phyloP scores from a whole-genome alignment of 805 yeast species.

The Lachancea kluyveri region DNA sequence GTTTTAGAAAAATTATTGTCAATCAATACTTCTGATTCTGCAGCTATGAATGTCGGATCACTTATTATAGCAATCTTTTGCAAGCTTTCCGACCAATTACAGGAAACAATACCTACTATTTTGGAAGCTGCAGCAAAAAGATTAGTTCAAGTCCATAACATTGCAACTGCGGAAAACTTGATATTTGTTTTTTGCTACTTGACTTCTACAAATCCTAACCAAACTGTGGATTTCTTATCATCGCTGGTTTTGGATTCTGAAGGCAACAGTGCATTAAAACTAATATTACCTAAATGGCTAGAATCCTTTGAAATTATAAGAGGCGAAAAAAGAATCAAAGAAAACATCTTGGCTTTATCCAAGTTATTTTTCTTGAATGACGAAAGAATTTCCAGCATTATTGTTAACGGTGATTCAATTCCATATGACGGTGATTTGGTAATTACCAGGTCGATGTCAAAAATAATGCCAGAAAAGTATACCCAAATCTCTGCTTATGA shows the following conservation, averaged over 20 bases:
- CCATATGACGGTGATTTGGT: conserved; percentile 58
- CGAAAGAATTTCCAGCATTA: conserved; percentile 40
- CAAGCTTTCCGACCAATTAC: conserved; percentile 39
- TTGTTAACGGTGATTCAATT: conserved; percentile 73
- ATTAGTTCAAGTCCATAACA: conserved; percentile 57
- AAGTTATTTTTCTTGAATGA: conserved; percentile 58
- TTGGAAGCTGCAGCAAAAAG: conserved; percentile 67
- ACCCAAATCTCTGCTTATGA: conserved; percentile 61
- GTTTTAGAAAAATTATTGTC: conserved; percentile 63
- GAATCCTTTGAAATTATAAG: conserved; percentile 72
- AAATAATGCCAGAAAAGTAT: conserved; percentile 52
- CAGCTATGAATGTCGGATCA: conserved; percentile 70
- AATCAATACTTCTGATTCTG: conserved; percentile 69
- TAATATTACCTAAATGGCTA: conserved; percentile 76
- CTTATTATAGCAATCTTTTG: conserved; percentile 56
- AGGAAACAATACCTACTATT: conserved; percentile 42
- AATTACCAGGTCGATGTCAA: conserved; percentile 80
- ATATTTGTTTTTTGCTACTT: conserved; percentile 70
- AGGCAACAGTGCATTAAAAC: conserved; percentile 38
- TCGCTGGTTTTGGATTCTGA: conserved; percentile 31
- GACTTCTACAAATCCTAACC: conserved; percentile 53
- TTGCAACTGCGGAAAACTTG: conserved; percentile 71
- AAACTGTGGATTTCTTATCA: conserved; percentile 57
- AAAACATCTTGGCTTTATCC: conserved; percentile 62
- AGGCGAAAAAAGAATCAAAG: conserved; percentile 68